Evolutionary conservation across 169 alveolate species (phyloP), one percentile per base, ranked within the genome.

Genomic region (Plasmodium gonderi): DNA sequence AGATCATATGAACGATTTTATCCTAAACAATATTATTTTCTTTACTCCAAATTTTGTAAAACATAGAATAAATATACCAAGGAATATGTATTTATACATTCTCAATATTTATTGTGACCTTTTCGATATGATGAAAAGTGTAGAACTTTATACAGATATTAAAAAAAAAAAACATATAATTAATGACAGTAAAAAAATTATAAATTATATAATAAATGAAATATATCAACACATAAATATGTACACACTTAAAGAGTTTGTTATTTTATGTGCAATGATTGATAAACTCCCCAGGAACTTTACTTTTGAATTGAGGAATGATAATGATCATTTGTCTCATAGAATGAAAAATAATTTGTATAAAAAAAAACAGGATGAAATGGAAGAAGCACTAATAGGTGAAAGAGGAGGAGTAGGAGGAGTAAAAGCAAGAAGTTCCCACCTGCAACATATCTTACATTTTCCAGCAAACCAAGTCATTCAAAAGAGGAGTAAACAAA

Each of bases 151-250:
- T 65, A 20, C 75, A 17, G 94, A 79, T 31, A n/a, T 77, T 44
- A 90, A 78, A 65, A 90, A 90, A 65, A 79, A 36, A 33, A 87
- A 75, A n/a, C 44, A 45, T 36, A 23, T 90, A 42, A n/a, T 90
- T n/a, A 90, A 51, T 67, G 94, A 90, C 4, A 6, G 64, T n/a
- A 90, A 77, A 26, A 42, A 90, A 60, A 90, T 77, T 90, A 36
- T 90, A 11, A 90, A 90, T 90, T 79, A 90, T 78, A 12, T 65
- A 17, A 65, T 90, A 33, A 90, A 90, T 44, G 87, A 90, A 90
- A 90, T 78, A 8, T 90, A 90, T 90, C 2, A 64, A 45, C 40
- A 44, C 42, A 77, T 90, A 3, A 38, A 78, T 77, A 23, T 64
- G 38, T 90, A 65, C 17, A 90, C 94, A 44, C 82, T 90, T 20